Evolutionary conservation across 495 filamentous ascomycete species (phyloP).

Genomic region (Neurospora hispaniola): DNA sequence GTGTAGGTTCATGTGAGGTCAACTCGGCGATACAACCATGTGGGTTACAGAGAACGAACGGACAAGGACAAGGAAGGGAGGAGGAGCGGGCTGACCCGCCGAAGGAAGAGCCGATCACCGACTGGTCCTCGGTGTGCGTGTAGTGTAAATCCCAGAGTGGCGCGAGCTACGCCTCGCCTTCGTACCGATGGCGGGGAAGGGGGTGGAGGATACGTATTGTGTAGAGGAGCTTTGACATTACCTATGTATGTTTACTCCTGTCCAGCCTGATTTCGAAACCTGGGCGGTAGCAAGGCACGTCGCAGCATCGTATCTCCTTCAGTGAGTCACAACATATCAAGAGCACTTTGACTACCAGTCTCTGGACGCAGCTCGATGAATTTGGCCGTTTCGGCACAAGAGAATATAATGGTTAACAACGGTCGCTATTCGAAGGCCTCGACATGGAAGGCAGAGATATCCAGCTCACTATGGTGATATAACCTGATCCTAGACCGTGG

Average conservation of each 20-base stretch:
- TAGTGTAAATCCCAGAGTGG: slow-evolving; percentile 5
- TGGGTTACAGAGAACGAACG: neutral
- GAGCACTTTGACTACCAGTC: neutral
- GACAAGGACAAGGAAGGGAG: neutral
- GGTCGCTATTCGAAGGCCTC: neutral
- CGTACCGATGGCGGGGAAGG: slow-evolving; percentile 2
- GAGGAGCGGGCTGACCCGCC: slow-evolving; percentile 14
- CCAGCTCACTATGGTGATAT: neutral
- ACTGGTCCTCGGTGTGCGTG: slow-evolving; percentile 17
- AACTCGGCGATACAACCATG: neutral
- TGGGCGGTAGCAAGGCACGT: neutral
- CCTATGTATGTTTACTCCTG: neutral
- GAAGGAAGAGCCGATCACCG: slow-evolving; percentile 20
- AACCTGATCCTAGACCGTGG: neutral
- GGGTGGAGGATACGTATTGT: neutral
- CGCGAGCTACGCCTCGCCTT: slow-evolving; percentile 13
- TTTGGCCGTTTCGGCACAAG: neutral
- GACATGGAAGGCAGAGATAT: neutral
- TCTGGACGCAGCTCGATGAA: neutral
- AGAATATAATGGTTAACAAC: neutral
- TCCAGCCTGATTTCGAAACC: neutral
- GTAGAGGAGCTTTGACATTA: neutral
- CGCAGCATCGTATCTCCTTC: neutral
- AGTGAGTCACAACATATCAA: neutral
- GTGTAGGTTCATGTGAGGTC: neutral